Conservation (phyloP, 345 rosid species). For the Lumnitzera littorea region DNA sequence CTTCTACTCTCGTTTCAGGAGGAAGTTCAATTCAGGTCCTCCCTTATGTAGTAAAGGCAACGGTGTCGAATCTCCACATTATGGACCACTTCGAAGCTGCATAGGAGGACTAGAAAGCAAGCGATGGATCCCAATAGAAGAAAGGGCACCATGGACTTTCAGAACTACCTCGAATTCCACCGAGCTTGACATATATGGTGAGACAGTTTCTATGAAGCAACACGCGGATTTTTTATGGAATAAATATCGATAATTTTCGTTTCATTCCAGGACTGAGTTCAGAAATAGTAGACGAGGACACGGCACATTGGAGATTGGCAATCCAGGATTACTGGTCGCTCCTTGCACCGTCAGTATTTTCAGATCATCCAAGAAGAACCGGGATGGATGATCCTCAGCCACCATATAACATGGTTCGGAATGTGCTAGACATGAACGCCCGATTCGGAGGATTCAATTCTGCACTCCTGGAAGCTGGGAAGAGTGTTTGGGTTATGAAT, state of each 20-base stretch:
- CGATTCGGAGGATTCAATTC: constrained; percentile 84
- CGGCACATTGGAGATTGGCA: constrained; percentile 47
- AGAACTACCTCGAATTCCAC: constrained; percentile 63
- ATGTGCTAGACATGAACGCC: constrained; percentile 96
- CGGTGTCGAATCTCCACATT: constrained; percentile 86
- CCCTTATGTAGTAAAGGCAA: constrained; percentile 67
- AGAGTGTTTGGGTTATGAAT: constrained; percentile 97
- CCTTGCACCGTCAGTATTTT: constrained; percentile 89
- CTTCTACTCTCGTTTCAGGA: constrained; percentile 21
- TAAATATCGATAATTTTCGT: no score
- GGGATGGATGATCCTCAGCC: constrained; percentile 98
- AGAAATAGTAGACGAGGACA: constrained; percentile 62
- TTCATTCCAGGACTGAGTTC: constrained; percentile 46
- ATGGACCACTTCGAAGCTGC: constrained; percentile 79
- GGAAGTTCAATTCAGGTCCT: constrained; percentile 76
- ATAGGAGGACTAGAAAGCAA: constrained; percentile 73
- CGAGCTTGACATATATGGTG: constrained; percentile 69
- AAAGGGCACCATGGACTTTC: constrained; percentile 72
- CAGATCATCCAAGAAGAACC: constrained; percentile 99
- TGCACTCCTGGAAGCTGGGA: constrained; percentile 71
- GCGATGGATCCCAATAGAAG: constrained; percentile 84
- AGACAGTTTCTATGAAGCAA: no score
- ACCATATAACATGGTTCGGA: constrained; percentile 94
- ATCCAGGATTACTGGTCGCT: constrained; percentile 87
- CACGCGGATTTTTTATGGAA: constrained; percentile 2